Evolutionary conservation across 176 grass and related monocot species (phyloP).

Genomic region (Carex pumila): DNA sequence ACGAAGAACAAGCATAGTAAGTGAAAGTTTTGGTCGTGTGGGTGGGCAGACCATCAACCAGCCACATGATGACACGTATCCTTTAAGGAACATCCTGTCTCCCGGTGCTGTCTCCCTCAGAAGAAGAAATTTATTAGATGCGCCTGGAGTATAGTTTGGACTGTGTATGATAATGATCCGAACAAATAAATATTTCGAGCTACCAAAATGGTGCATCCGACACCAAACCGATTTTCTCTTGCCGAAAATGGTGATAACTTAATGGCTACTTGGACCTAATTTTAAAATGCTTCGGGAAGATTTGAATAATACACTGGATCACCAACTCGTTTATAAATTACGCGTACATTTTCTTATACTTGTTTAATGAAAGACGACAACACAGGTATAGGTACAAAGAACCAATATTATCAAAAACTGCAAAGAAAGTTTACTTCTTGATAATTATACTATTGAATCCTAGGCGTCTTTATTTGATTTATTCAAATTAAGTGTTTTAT

Average conservation of each 20-base stretch:
- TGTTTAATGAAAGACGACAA: background rate
- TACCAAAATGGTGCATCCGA: background rate
- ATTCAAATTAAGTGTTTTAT: background rate
- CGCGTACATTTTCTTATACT: background rate
- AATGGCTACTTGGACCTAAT: background rate
- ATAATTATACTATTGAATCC: background rate
- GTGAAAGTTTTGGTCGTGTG: background rate
- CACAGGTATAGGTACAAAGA: background rate
- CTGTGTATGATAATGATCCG: background rate
- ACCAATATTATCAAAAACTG: background rate
- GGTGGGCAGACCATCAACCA: background rate
- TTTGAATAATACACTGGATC: background rate
- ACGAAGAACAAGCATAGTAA: slow-evolving; percentile 1
- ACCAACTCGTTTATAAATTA: background rate
- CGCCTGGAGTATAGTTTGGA: background rate
- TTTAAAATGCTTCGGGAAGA: background rate
- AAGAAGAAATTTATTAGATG: background rate
- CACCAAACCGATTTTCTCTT: background rate
- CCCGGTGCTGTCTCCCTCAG: background rate
- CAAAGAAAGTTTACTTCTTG: background rate
- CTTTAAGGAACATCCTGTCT: slow-evolving; percentile 10
- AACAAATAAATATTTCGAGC: background rate
- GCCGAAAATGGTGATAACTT: background rate
- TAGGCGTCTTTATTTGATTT: background rate
- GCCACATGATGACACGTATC: slow-evolving; percentile 15